Base-by-base conservation (phyloP, 2,329 filamentous ascomycete species). In the Boeremia lycopersici region DNA sequence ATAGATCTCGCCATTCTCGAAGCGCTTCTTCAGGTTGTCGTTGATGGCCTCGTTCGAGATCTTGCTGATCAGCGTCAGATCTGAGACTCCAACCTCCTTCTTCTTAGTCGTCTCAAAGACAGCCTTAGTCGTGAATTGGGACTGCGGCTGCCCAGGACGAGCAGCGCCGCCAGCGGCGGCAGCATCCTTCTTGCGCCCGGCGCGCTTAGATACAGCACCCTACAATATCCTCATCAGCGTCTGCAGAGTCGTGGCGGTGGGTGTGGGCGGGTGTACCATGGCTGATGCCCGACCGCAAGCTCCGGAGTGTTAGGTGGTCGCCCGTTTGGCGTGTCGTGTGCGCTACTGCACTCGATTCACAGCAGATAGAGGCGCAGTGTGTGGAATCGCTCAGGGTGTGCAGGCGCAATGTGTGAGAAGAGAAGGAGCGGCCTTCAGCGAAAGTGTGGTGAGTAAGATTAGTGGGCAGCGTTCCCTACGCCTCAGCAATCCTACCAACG, bases 21-120 rank as follows among this genome's bases (percentile, higher is more conserved):
- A 99, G 59, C 95, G 88, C 81, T 98, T 96, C 83, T 97, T 96
- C 76, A 99, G 76, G 76, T 99, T 99, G 53, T 98, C 95, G 80
- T 99, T 99, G 82, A 99, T 99, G 58, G 93, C 93, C 77, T 99
- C 95, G 77, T 99, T 98, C 64, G 93, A 96, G 63, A 99, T 96
- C 78, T 98, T 98, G 82, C 93, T 97, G 73, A 99, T 89, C 69
- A 99, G 82, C 4, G 95, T 99, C 74, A 99, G 84, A 82, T 99
- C 95, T 50, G 95, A 97, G 49, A 99, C 95, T 64, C 95, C 95
- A 67, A 99, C 95, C 78, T 99, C 93, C 85, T 96, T 98, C 87
- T 98, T 99, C 84, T 98, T 98, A 63, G 88, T 90, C 57, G 87
- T 91, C 76, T 99, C 95, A 78, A 96, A 99, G 58, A 90, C 91